Base-by-base conservation (phyloP, 2,329 filamentous ascomycete species). In the Scleromitrula shiraiana region DNA sequence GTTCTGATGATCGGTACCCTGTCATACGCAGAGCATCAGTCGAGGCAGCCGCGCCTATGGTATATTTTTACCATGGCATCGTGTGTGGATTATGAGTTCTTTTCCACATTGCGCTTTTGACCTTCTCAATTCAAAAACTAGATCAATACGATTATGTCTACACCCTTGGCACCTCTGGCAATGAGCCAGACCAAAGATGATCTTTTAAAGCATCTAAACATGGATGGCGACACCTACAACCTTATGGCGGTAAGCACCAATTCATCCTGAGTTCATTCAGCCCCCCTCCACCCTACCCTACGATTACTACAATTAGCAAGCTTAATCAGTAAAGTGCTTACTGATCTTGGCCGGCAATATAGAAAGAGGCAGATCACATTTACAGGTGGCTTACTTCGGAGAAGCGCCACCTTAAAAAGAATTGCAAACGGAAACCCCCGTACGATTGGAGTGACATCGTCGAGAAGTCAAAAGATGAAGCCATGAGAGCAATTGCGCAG, bases 381-480 rank as follows among this genome's bases (percentile, higher is more conserved):
- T 63, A 64, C 38, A 55, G 56, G 41, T 58, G 57, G 58, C 50
- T 64, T 22, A 63, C 59, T 7, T 55, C 56, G 15, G 54, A 59
- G 7, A 58, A 53, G 45, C 35, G 37, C 23, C 60, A 64, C 38
- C 47, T 64, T 9, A 64, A 62, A 50, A 50, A 53, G 29, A 62
- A 63, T 29, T 57, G 57, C 54, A 61, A 59, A 51, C 51, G 54
- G 3, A 55, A 54, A 12, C 56, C 62, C 12, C 62, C 62, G 4
- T 64, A 62, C 50, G 62, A 64, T 37, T 63, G 61, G 62, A 61
- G 56, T 50, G 62, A 64, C 37, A 61, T 64, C 19, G 46, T 50
- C 14, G 61, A 63, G 41, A 59, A 50, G 33, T 56, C 60, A 3
- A 64, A 64, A 43, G 58, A 62, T 49, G 56, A 61, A 39, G 62